A percentile compares a stretch with the other conserved stretches of the same genome.
phyloP scores from a whole-genome alignment of 495 filamentous ascomycete species.

The Cenococcum geophilum region DNA sequence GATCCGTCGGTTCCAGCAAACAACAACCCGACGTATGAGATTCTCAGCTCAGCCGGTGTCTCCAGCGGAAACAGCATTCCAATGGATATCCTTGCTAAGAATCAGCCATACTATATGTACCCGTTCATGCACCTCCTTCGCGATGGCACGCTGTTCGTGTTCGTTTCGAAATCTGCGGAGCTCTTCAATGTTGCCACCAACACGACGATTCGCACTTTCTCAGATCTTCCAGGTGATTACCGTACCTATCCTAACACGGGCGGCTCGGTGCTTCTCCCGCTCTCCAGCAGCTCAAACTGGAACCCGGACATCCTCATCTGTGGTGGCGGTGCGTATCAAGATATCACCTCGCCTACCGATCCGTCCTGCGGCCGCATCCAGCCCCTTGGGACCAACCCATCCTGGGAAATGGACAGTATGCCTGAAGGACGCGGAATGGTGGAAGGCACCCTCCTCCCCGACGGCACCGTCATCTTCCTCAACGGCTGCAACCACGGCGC shows the following conservation, averaged over 20 bases:
- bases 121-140: conserved; percentile 56
- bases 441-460: conserved; percentile 53
- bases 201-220: conserved; percentile 40
- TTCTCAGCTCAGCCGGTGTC: conserved; percentile 44
- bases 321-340: conserved; percentile 59
- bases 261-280: conserved; percentile 52
- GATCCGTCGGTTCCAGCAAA: conserved; percentile 50
- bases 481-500: conserved; percentile 54
- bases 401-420: conserved; percentile 60
- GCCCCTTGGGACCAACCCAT: conserved; percentile 46
- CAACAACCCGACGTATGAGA: conserved; percentile 62
- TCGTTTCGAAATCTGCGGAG: conserved; percentile 51
- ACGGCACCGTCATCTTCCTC: conserved; percentile 55
- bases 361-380: conserved; percentile 54
- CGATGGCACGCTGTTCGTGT: conserved; percentile 53
- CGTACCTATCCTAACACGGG: conserved; percentile 62
- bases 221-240: conserved; percentile 55
- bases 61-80: conserved; percentile 42
- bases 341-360: conserved; percentile 54
- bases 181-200: conserved; percentile 47
- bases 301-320: conserved; percentile 53
- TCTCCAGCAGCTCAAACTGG: conserved; percentile 49
- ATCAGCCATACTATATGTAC: conserved; percentile 63
- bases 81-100: conserved; percentile 49
- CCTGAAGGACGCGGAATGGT: conserved; percentile 57